Evolutionary conservation across 2,329 filamentous ascomycete species (phyloP).

Genomic region (Pyricularia sp.): DNA sequence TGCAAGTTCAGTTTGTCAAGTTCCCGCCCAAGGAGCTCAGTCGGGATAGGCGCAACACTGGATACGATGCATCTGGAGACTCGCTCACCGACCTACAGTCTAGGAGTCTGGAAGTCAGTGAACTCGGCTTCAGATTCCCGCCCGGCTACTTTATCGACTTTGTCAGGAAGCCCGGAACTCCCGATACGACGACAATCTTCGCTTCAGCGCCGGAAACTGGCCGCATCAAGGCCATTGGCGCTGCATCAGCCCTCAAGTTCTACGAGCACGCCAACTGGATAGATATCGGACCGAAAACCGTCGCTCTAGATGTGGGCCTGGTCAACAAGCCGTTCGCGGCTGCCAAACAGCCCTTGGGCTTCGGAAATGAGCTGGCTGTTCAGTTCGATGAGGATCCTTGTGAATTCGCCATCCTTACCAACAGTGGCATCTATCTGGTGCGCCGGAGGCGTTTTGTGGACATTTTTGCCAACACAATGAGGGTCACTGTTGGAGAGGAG

Average conservation of each 20-base stretch:
- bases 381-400: constrained; percentile 79
- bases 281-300: constrained; percentile 53
- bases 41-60: constrained; percentile 12
- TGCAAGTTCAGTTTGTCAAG: constrained; percentile 96
- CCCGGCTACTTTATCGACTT: constrained; percentile 91
- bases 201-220: constrained; percentile 82
- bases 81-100: constrained; percentile 40
- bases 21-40: constrained; percentile 60
- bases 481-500: constrained; percentile 65
- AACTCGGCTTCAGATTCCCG: constrained; percentile 54
- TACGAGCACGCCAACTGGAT: constrained; percentile 77
- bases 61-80: constrained; percentile 16
- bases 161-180: constrained; percentile 50
- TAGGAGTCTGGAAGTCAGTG: constrained; percentile 36
- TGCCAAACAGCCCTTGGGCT: constrained; percentile 60
- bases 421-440: constrained; percentile 80
- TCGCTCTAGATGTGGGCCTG: constrained; percentile 69
- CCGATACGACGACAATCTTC: constrained; percentile 62
- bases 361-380: constrained; percentile 92
- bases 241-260: constrained; percentile 47
- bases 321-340: constrained; percentile 66
- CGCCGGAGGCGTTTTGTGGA: constrained; percentile 80
- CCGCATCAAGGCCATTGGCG: constrained; percentile 57
- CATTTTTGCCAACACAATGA: constrained; percentile 76
- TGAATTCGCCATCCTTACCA: constrained; percentile 87